Evolutionary conservation across 1,139 yeast genomes (phyloP).

Genomic region (Blastobotrys capitulatus): DNA sequence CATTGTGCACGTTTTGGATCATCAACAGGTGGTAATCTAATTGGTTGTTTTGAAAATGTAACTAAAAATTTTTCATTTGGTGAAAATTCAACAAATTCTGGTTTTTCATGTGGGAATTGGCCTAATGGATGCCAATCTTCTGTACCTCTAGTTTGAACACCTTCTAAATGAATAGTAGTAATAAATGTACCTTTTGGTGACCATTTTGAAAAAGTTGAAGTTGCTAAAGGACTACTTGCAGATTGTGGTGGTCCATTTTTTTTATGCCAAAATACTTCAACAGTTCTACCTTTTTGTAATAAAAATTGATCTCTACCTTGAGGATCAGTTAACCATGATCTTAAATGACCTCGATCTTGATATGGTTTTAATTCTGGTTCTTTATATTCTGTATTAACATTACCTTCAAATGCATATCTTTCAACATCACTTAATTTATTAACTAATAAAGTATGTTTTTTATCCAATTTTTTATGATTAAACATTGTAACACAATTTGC

Average conservation of each 20-base stretch:
- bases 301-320: slow-evolving; percentile 88
- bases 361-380: slow-evolving; percentile 71
- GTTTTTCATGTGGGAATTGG: slow-evolving; percentile 85
- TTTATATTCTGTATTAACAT: slow-evolving; percentile 54
- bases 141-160: slow-evolving; percentile 97
- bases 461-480: slow-evolving; percentile 88
- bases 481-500: slow-evolving; percentile 72
- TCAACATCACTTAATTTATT: slow-evolving; percentile 83
- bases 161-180: slow-evolving; percentile 88
- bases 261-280: slow-evolving; percentile 86
- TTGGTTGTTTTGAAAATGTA: slow-evolving; percentile 84
- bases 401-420: slow-evolving; percentile 67
- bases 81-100: slow-evolving; percentile 83
- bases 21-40: slow-evolving; percentile 61
- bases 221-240: slow-evolving; percentile 59
- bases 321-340: slow-evolving; percentile 86
- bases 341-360: slow-evolving; percentile 72
- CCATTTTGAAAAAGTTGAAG: slow-evolving; percentile 81
- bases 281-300: slow-evolving; percentile 72
- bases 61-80: slow-evolving; percentile 89
- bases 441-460: slow-evolving; percentile 82
- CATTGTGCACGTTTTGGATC: slow-evolving; percentile 51
- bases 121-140: slow-evolving; percentile 60
- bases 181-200: slow-evolving; percentile 92
- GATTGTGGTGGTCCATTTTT: slow-evolving; percentile 60